Evolutionary conservation across 495 filamentous ascomycete genomes (phyloP).

Genomic region (Mycothermus thermophilus): DNA sequence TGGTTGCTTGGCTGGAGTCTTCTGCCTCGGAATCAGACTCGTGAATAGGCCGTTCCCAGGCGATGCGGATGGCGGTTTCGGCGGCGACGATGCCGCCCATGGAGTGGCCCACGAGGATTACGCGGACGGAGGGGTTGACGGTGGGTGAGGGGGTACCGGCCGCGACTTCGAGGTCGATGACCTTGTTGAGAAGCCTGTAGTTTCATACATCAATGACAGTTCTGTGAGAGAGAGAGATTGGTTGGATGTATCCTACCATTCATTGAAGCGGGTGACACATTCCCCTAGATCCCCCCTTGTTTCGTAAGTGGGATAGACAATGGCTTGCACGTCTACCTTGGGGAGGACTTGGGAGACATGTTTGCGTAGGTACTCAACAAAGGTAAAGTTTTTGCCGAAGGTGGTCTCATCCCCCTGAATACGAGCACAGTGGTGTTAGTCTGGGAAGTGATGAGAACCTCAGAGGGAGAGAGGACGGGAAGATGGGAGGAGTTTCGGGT

Average conservation of each 20-base stretch:
- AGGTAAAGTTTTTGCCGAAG: conserved; percentile 50
- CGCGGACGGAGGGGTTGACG: conserved; percentile 74
- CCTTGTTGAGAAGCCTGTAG: conserved; percentile 67
- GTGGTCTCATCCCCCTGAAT: conserved; percentile 78
- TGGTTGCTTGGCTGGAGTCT: conserved; percentile 14
- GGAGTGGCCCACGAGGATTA: conserved; percentile 76
- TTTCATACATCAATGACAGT: background rate
- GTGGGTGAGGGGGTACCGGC: conserved; percentile 74
- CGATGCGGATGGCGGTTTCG: conserved; percentile 60
- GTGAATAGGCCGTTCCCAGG: conserved; percentile 52
- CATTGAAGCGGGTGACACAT: conserved; percentile 66
- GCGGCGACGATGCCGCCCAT: conserved; percentile 98
- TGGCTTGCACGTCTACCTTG: conserved; percentile 50
- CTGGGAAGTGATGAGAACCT: too few species aligned
- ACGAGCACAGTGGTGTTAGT: too few species aligned
- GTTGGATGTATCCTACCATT: conserved; percentile 46
- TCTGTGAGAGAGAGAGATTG: background rate
- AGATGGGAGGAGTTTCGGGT: too few species aligned
- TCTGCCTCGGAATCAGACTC: conserved; percentile 16
- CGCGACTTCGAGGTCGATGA: conserved; percentile 87
- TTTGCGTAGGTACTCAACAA: conserved; percentile 58
- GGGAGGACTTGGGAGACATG: conserved; percentile 60
- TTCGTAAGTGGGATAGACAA: conserved; percentile 83
- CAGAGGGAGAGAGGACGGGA: too few species aligned
- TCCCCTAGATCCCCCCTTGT: conserved; percentile 76